These are phyloP conservation scores for Arthroderma sp. DNA, from an alignment of 2,329 filamentous ascomycete species.

Conservation along the genomic window DNA sequence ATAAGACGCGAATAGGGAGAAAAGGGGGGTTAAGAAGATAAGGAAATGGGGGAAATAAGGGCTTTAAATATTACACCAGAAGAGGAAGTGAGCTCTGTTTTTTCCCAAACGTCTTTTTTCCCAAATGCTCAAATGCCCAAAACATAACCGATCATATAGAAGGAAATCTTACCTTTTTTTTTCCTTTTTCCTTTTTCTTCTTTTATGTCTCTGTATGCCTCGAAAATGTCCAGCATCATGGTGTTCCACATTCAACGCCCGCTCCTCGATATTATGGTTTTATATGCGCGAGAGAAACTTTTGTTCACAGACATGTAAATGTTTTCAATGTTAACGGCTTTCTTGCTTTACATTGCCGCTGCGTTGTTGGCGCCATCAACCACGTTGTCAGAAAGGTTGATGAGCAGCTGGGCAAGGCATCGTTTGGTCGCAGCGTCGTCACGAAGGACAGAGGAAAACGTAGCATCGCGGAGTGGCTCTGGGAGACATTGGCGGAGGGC, in stretches of 20 bases:
- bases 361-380: constrained; percentile 36
- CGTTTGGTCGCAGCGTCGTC: constrained; percentile 97
- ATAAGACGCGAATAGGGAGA: too few species aligned
- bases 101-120: too few species aligned
- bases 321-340: too few species aligned
- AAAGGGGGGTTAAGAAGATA: background rate
- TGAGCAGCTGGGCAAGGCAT: constrained; percentile 89
- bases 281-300: too few species aligned
- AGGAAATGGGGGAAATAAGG: background rate
- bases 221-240: too few species aligned
- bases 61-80: background rate
- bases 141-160: background rate
- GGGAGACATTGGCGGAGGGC: constrained; percentile 91
- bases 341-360: constrained; percentile 21
- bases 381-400: constrained; percentile 88
- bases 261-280: too few species aligned
- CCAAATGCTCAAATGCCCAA: too few species aligned
- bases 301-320: too few species aligned
- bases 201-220: constrained; percentile 17
- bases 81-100: background rate
- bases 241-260: too few species aligned
- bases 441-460: constrained; percentile 88
- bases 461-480: constrained; percentile 95
- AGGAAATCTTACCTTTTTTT: background rate
- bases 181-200: background rate